These are phyloP conservation scores for Coemansia sp. DNA, from an alignment of 192 early-diverging fungal genomes.

Conservation along the genomic window DNA sequence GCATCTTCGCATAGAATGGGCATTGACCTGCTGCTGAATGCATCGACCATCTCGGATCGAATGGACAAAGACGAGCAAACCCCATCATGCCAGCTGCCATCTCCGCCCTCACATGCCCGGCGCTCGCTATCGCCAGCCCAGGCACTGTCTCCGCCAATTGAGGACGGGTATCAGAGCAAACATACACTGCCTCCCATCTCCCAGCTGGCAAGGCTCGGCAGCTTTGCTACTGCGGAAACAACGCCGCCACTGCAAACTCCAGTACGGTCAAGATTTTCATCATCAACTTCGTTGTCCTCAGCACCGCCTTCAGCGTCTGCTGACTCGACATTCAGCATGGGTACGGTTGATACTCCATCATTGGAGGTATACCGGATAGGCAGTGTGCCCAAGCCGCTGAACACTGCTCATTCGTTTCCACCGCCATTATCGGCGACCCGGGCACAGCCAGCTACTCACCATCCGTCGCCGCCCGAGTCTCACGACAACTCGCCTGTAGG, in stretches of 20 bases:
- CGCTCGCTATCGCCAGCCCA: conserved; percentile 15
- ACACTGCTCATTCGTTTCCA: conserved; percentile 16
- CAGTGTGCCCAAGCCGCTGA: neutral
- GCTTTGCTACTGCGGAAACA: neutral
- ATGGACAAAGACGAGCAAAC: conserved; percentile 6
- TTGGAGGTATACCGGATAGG: conserved; percentile 36
- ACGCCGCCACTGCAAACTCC: conserved; percentile 10
- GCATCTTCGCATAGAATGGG: conserved; percentile 37
- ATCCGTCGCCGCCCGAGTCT: conserved; percentile 35
- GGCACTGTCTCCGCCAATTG: neutral
- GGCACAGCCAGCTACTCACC: conserved; percentile 21
- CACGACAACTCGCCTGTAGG: conserved; percentile 30
- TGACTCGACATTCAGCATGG: conserved; percentile 22
- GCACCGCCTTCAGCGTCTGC: conserved; percentile 15
- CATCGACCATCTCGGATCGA: conserved; percentile 40
- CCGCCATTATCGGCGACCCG: conserved; percentile 40
- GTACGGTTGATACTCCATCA: conserved; percentile 19
- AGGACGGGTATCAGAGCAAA: conserved; percentile 10
- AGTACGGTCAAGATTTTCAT: conserved; percentile 1
- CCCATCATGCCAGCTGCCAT: conserved; percentile 20
- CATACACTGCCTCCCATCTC: conserved; percentile 34
- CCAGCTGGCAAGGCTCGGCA: conserved; percentile 20
- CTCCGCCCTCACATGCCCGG: conserved; percentile 23
- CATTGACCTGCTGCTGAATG: conserved; percentile 47
- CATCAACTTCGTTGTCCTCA: conserved; percentile 8